Evolutionary conservation across 2,329 filamentous ascomycete species (phyloP).

Genomic region (Westerdykella ornata): DNA sequence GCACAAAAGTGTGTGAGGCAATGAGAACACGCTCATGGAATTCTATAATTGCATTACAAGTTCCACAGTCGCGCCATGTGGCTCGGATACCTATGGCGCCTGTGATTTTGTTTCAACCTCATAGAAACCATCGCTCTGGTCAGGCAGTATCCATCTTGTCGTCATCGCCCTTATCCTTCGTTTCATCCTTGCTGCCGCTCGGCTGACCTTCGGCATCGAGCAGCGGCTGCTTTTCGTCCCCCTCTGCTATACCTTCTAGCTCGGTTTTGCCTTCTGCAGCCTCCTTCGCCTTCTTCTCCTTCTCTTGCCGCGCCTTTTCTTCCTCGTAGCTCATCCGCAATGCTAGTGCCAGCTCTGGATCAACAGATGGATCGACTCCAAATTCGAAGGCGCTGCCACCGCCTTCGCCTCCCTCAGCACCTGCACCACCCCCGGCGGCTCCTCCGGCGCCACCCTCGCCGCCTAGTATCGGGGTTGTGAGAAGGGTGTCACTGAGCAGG

Average conservation of each 20-base stretch:
- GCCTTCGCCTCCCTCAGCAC: slow-evolving; percentile 48
- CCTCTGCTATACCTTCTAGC: slow-evolving; percentile 74
- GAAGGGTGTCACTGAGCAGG: slow-evolving; percentile 84
- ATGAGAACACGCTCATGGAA: too few relatives aligned
- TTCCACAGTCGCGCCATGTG: too few relatives aligned
- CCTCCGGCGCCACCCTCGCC: slow-evolving; percentile 63
- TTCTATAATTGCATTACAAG: too few relatives aligned
- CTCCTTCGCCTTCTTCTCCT: slow-evolving; percentile 70
- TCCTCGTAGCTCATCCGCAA: slow-evolving; percentile 98
- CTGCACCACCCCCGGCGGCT: slow-evolving; percentile 47
- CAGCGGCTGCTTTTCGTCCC: slow-evolving; percentile 55
- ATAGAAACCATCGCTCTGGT: slow-evolving; percentile 10
- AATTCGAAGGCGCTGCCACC: slow-evolving; percentile 69
- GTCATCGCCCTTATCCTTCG: slow-evolving; percentile 50
- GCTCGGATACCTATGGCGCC: slow-evolving; percentile 6
- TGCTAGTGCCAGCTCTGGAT: slow-evolving; percentile 89
- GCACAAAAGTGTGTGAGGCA: too few relatives aligned
- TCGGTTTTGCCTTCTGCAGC: slow-evolving; percentile 63
- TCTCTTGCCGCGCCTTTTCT: slow-evolving; percentile 88
- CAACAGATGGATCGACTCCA: slow-evolving; percentile 81
- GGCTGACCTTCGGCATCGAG: slow-evolving; percentile 59
- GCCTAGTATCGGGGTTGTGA: slow-evolving; percentile 81
- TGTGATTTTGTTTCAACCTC: background rate
- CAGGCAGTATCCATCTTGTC: slow-evolving; percentile 90
- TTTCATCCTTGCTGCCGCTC: slow-evolving; percentile 50